Percentiles rank a stretch among this genome's conserved stretches.
Evolutionary conservation across 192 early-diverging fungal genomes (phyloP).

Genomic region (Podila minutissima): DNA sequence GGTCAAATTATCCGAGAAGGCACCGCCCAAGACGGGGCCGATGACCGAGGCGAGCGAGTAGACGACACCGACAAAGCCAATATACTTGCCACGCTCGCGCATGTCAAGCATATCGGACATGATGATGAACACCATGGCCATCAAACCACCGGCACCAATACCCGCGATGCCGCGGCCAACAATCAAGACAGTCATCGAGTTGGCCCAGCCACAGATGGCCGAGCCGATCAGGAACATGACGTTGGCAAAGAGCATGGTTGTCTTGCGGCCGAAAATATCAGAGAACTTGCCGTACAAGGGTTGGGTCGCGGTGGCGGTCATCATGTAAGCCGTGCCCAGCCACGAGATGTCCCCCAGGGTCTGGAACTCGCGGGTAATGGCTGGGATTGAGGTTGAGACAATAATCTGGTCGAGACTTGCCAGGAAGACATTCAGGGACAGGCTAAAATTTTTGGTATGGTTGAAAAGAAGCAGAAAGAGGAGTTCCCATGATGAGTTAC

Average conservation of each 20-base stretch:
- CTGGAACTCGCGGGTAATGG: constrained; percentile 70
- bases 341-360: constrained; percentile 59
- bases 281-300: constrained; percentile 77
- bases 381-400: constrained; percentile 70
- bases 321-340: constrained; percentile 78
- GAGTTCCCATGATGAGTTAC: neutral
- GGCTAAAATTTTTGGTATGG: constrained; percentile 7
- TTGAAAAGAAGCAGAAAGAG: neutral
- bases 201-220: constrained; percentile 61
- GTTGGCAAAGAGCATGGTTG: constrained; percentile 59
- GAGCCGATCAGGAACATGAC: constrained; percentile 62
- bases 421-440: constrained; percentile 65
- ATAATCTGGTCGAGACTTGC: constrained; percentile 80
- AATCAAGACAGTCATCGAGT: constrained; percentile 72
- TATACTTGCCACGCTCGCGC: constrained; percentile 70
- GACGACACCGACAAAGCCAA: constrained; percentile 61
- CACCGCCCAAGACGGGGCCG: constrained; percentile 56
- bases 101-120: constrained; percentile 73
- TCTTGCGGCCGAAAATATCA: constrained; percentile 85
- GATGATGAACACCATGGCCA: constrained; percentile 71
- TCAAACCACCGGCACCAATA: constrained; percentile 69
- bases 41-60: constrained; percentile 65
- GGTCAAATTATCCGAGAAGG: neutral
- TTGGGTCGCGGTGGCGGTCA: constrained; percentile 59
- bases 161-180: constrained; percentile 69